A percentile compares a stretch with the other conserved stretches of the same genome.
These are phyloP conservation scores for Coemansia javaensis DNA, from an alignment of 192 early-diverging fungal species.

Conservation along the genomic window DNA sequence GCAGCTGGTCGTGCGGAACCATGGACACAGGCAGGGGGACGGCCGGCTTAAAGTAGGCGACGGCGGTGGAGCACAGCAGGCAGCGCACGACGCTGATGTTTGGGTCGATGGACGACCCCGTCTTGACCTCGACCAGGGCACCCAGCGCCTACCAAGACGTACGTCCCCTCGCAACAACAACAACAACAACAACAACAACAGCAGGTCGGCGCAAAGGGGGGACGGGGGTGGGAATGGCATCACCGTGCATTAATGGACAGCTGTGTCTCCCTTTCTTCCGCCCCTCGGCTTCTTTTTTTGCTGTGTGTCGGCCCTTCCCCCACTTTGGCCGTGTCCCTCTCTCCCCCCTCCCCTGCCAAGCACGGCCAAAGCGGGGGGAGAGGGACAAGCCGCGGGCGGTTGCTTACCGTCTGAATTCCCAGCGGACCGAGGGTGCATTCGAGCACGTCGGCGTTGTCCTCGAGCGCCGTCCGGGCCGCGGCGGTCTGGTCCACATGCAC, in stretches of 20 bases:
- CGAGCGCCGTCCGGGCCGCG: constrained; percentile 20
- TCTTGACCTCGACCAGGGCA: constrained; percentile 36
- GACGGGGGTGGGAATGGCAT: background rate
- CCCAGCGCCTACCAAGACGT: constrained; percentile 19
- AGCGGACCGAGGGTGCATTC: constrained; percentile 28
- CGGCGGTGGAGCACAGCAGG: constrained; percentile 36
- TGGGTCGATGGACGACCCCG: constrained; percentile 44
- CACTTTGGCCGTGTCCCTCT: background rate
- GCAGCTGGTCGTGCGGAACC: constrained; percentile 12
- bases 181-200: background rate
- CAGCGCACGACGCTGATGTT: constrained; percentile 46
- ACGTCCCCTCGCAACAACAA: background rate
- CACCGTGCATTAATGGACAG: background rate
- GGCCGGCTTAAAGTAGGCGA: constrained; percentile 40
- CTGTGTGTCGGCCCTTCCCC: background rate
- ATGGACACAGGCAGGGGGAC: too few relatives aligned
- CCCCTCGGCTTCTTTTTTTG: too few relatives aligned
- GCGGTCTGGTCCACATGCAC: constrained; percentile 15
- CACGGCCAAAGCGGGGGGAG: background rate
- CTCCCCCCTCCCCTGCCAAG: background rate
- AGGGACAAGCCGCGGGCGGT: background rate
- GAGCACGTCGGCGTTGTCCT: constrained; percentile 35
- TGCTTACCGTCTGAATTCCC: constrained; percentile 43
- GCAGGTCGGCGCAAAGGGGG: background rate
- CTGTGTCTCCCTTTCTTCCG: too few relatives aligned